Conservation (phyloP, 2,329 filamentous ascomycete species). For the Albophoma yamanashiensis region DNA sequence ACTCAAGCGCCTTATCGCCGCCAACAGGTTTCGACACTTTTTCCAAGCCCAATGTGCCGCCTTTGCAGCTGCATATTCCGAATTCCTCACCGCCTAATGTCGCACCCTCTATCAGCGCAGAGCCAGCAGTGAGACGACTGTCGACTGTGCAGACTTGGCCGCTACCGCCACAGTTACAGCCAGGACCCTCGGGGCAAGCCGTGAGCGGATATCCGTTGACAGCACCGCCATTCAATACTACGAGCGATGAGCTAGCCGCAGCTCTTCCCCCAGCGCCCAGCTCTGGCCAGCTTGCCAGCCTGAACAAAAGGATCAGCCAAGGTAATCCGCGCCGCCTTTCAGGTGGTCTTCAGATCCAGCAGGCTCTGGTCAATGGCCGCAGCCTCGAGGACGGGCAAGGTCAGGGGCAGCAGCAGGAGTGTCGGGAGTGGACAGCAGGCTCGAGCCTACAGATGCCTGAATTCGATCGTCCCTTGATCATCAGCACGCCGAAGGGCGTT, state of each 20-base stretch:
- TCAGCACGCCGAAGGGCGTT: slow-evolving; percentile 48
- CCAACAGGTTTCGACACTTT: not conserved
- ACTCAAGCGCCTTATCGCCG: not conserved
- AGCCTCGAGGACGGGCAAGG: not conserved
- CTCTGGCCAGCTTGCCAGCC: slow-evolving; percentile 26
- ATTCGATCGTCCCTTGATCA: slow-evolving; percentile 45
- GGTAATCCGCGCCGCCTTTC: slow-evolving; percentile 30
- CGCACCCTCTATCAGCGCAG: slow-evolving; percentile 5
- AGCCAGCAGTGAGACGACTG: slow-evolving; percentile 14
- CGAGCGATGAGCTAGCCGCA: slow-evolving; percentile 20
- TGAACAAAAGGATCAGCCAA: slow-evolving; percentile 26
- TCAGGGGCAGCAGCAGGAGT: not conserved
- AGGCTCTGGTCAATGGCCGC: not conserved
- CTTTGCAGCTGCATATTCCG: slow-evolving; percentile 18
- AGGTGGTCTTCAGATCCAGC: slow-evolving; percentile 22
- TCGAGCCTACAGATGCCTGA: slow-evolving; percentile 9
- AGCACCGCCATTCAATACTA: slow-evolving; percentile 22
- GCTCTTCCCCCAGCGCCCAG: slow-evolving; percentile 26
- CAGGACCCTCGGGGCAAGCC: slow-evolving; percentile 10
- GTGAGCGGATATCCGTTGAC: slow-evolving; percentile 28
- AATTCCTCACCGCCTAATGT: slow-evolving; percentile 5
- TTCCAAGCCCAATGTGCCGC: slow-evolving; percentile 1
- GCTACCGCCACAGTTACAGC: slow-evolving; percentile 15
- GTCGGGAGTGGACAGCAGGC: not conserved
- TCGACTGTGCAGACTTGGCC: slow-evolving; percentile 38